Evolutionary conservation across 2,329 filamentous ascomycete species (phyloP), one percentile per base, ranked within the genome.

Genomic region (Ophiostoma populinum): DNA sequence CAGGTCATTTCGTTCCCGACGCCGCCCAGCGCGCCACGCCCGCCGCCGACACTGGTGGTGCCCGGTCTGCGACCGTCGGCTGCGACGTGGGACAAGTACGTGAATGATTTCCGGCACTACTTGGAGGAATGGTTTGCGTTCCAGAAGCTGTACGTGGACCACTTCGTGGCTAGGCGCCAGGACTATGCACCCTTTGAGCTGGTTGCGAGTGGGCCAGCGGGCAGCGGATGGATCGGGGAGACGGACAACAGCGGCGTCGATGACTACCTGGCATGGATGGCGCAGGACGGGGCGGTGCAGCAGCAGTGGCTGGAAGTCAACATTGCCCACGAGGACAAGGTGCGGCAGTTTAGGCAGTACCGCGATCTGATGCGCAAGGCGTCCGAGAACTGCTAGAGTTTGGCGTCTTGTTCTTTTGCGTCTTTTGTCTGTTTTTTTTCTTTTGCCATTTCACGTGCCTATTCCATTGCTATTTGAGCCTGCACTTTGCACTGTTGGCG

Each of bases 201-300:
- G 24, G 15, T n/a, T 13, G 6, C 30, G 15, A 46, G 48, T 19
- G 53, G 53, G 17, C 54, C 59, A n/a, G 40, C 45, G 51, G 27
- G 47, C 55, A 15, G 60, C 62, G 35, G 63, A 60, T 71, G 67
- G 51, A 48, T 70, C 13, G 54, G 55, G 20, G 46, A 52, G 7
- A 49, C 51, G 2, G 51, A 62, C 17, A 55, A 64, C 25, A 42
- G 45, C 1, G 70, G 67, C 0, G 59, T 75, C 17, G 49, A 58
- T 12, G 63, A 67, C 37, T 83, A 83, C 49, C 51, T 70, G 39
- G 56, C 55, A 24, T 70, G 67, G 49, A 54, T 77, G 37, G 64
- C 67, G 43, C 69, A 80, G 51, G 79, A 85, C 47, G 65, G 71
- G 42, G 57, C 60, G 32, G 67, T 80, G 5, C 59, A 73, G 37